These are phyloP conservation scores for Botrytis tulipae DNA, from an alignment of 2,329 filamentous ascomycete genomes.

Conservation along the genomic window DNA sequence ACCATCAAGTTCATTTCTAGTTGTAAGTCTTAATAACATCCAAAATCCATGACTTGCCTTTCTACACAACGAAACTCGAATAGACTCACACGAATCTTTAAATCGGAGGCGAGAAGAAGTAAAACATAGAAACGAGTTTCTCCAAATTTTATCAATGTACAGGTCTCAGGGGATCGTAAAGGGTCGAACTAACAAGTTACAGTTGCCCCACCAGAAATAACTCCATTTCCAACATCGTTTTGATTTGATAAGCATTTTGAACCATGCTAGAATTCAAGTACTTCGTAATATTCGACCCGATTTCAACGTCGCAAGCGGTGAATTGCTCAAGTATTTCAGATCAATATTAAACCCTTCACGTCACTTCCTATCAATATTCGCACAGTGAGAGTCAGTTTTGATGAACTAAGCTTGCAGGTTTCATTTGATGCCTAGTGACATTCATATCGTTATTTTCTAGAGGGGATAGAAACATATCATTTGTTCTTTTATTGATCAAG, in stretches of 20 bases:
- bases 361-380: neutral
- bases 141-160: neutral
- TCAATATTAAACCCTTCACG: neutral
- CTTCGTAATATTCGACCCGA: fast-evolving
- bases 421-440: neutral
- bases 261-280: neutral
- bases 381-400: neutral
- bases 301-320: neutral
- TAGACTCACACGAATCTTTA: neutral
- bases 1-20: neutral
- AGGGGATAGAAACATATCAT: neutral
- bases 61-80: neutral
- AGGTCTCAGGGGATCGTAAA: neutral
- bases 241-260: neutral
- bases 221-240: neutral
- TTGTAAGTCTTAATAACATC: neutral
- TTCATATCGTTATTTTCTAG: fast-evolving
- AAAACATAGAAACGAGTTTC: neutral
- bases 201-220: fast-evolving
- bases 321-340: neutral
- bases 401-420: neutral
- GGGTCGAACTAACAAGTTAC: neutral
- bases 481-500: neutral
- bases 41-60: fast-evolving
- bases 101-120: neutral